Conservation (phyloP, 441 rosid genomes). For the Eutrema salsugineum region DNA sequence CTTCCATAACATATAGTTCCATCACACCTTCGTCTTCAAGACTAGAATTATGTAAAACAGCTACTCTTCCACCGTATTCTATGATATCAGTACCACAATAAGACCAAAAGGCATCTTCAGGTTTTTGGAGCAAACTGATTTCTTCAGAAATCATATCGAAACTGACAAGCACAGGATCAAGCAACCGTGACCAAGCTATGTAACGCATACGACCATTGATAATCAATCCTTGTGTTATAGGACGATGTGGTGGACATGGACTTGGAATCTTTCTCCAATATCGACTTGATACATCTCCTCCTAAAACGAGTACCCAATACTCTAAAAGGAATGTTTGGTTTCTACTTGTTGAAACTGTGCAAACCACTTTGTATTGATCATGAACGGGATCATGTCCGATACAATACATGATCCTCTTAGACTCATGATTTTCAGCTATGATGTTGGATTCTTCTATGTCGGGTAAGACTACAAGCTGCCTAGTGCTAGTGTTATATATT, state of each 20-base stretch:
- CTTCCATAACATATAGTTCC: background rate
- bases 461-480: constrained; percentile 10
- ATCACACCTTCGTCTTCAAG: background rate
- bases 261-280: background rate
- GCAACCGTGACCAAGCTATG: background rate
- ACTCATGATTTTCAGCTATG: background rate
- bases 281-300: background rate
- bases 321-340: background rate
- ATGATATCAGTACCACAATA: background rate
- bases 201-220: constrained; percentile 2
- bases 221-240: background rate
- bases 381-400: background rate
- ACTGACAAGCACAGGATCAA: background rate
- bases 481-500: constrained; percentile 22
- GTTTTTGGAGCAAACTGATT: background rate
- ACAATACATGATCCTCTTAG: background rate
- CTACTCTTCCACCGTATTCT: background rate
- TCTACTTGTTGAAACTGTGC: background rate
- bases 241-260: background rate
- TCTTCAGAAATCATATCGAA: constrained; percentile 4
- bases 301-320: background rate
- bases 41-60: background rate
- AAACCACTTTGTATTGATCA: constrained; percentile 18
- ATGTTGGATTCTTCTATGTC: constrained; percentile 1
- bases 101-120: background rate